Conservation (phyloP, 1,284 basidiomycete species). For the Puccinia polysora region DNA sequence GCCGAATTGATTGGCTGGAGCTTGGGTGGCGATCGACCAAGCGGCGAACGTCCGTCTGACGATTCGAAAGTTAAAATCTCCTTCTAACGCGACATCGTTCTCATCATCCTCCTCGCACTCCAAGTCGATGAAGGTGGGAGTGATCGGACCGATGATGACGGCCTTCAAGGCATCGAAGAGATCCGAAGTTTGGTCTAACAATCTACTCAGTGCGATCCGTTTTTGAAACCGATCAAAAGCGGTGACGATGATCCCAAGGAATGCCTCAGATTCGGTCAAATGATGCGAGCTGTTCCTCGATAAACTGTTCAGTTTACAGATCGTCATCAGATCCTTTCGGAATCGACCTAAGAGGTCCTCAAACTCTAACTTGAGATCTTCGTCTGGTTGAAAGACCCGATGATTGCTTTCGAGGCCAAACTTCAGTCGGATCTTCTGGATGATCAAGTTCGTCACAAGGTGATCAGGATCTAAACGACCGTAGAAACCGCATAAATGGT, state of each 20-base stretch:
- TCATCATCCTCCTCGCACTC: background rate
- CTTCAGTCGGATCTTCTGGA: background rate
- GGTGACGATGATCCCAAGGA: constrained; percentile 16
- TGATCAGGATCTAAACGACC: background rate
- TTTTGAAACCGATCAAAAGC: constrained; percentile 15
- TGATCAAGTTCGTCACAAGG: background rate
- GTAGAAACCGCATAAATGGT: background rate
- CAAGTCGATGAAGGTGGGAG: background rate
- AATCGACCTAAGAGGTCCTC: background rate
- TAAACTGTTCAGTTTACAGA: constrained; percentile 30
- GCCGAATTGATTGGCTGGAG: constrained; percentile 15
- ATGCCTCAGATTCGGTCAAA: constrained; percentile 35
- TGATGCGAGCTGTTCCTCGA: constrained; percentile 12
- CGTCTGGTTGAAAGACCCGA: background rate
- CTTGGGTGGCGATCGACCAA: constrained; percentile 22
- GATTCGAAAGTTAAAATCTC: background rate
- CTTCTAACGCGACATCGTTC: background rate
- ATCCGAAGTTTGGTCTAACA: constrained; percentile 8
- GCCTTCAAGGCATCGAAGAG: background rate
- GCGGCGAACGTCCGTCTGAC: constrained; percentile 15
- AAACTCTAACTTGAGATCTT: background rate
- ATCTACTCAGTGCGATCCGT: background rate
- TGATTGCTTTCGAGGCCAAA: background rate
- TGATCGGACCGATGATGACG: background rate
- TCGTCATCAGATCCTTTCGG: constrained; percentile 13